These are phyloP conservation scores for Neurospora crassa DNA, from an alignment of 2,329 filamentous ascomycete species.

Conservation along the genomic window DNA sequence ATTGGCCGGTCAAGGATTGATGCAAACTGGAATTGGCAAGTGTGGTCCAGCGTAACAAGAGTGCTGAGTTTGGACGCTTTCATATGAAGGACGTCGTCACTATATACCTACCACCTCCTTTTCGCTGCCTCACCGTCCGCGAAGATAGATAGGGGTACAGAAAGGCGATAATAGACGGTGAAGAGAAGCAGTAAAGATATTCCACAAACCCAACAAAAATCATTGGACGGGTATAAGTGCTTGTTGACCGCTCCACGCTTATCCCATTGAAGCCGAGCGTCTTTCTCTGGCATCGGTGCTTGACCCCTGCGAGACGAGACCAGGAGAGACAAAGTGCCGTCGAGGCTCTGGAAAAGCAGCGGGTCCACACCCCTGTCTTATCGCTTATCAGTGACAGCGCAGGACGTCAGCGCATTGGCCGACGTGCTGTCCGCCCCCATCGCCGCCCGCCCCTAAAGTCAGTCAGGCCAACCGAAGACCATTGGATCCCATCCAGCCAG, in stretches of 20 bases:
- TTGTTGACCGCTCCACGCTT: not conserved
- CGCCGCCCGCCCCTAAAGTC: not conserved
- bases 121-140: not conserved
- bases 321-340: not conserved
- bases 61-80: not conserved
- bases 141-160: not conserved
- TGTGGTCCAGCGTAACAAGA: not conserved
- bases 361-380: not conserved
- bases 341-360: not conserved
- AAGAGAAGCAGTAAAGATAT: not conserved
- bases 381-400: not conserved
- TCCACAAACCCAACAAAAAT: not conserved
- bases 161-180: not conserved
- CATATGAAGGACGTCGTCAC: not conserved
- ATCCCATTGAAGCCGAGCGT: not conserved
- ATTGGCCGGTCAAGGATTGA: conserved; percentile 5
- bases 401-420: not conserved
- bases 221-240: not conserved
- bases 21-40: not conserved
- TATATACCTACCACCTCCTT: not conserved
- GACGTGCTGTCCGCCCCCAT: not conserved
- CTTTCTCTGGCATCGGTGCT: not conserved
- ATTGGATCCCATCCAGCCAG: not conserved
- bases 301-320: not conserved
- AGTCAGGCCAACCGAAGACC: not conserved